Evolutionary conservation across 1,284 basidiomycete genomes (phyloP), one percentile per base, ranked within the genome.

Genomic region (Melampsora americana): DNA sequence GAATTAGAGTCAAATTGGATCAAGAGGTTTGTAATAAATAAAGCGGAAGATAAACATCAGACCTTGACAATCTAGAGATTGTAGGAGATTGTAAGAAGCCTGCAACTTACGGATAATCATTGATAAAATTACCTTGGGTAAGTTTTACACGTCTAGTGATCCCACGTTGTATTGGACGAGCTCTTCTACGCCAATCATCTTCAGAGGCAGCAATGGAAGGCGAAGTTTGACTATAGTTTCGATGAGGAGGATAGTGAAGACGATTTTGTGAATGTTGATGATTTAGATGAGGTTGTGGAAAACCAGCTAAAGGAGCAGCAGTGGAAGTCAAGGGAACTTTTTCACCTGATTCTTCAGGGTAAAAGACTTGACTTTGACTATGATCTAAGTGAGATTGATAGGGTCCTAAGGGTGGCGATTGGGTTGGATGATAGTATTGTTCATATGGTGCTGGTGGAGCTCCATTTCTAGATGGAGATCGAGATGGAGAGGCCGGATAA

Each of bases 111-210:
- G 72, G 72, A 65, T 83, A 81, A 35, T 83, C 82, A 30, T 83
- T 80, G 69, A 83, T 82, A 80, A 82, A 83, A 76, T 83, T 81
- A 35, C 82, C 82, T 1, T 92, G 87, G 1, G 92, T 95, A 79
- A 98, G 89, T 83, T 93, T 92, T 84, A 98, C 90, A 82, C 91
- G 92, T 79, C 92, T 83, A 46, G 84, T 91, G 56, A 83, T 79
- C 35, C 84, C 84, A 11, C 84, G 80, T 46, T 82, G 80, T 44
- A 84, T 83, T 9, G 79, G 81, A 67, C 81, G 80, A 66, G 83
- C 83, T 30, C 83, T 80, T 66, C 80, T 79, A 20, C 79, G 79
- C 83, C 83, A 84, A 48, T 75, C 72, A 48, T 75, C 72, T 60
- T 75, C 72, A 62, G 50, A 44, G 14, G 59, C 66, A 62, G 60